Conservation (phyloP, 176 grass and related monocot genomes). For the Rhipidocladum racemiflorum region DNA sequence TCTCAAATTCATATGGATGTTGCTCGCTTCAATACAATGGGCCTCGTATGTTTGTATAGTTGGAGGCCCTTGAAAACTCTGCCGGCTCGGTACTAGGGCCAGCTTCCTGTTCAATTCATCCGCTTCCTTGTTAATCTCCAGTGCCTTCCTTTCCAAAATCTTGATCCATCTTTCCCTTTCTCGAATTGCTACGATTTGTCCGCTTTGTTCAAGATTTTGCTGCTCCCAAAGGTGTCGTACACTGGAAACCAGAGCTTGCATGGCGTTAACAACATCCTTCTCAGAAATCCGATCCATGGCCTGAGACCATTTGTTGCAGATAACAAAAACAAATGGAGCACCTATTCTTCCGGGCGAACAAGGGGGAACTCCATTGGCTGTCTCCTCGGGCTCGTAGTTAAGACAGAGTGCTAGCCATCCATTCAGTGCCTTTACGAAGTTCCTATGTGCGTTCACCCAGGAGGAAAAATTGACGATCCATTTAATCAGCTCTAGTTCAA, state of each 20-base stretch:
- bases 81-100: constrained; percentile 38
- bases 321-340: constrained; percentile 69
- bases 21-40: constrained; percentile 42
- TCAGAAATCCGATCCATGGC: constrained; percentile 68
- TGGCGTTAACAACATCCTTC: constrained; percentile 57
- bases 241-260: constrained; percentile 60
- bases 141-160: constrained; percentile 52
- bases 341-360: constrained; percentile 68
- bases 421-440: constrained; percentile 71
- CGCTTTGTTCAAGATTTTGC: constrained; percentile 49
- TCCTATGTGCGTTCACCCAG: constrained; percentile 78
- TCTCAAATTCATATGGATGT: constrained; percentile 47
- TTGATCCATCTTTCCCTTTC: constrained; percentile 68
- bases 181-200: constrained; percentile 39
- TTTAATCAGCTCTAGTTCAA: constrained; percentile 90
- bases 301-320: constrained; percentile 86
- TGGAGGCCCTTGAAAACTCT: constrained; percentile 30
- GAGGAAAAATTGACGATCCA: constrained; percentile 72
- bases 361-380: constrained; percentile 31
- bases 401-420: constrained; percentile 83
- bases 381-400: constrained; percentile 46
- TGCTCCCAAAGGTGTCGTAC: constrained; percentile 54
- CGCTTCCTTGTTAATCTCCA: constrained; percentile 61
- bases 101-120: constrained; percentile 78
- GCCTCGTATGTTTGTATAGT: constrained; percentile 23